Conservation (phyloP, 176 grass and related monocot genomes). For the Puya raimondii region DNA sequence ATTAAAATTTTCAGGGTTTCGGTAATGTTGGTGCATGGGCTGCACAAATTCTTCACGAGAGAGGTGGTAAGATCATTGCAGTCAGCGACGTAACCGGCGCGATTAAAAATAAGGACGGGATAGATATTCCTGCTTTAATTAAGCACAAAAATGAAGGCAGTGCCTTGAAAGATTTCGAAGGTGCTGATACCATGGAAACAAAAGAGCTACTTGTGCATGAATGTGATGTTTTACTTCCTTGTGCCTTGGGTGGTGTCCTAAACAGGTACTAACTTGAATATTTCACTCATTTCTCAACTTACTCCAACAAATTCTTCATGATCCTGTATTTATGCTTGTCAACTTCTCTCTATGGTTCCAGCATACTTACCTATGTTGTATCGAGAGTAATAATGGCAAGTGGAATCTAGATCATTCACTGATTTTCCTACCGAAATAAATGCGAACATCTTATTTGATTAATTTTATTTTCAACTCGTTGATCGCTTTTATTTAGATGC, state of each 20-base stretch:
- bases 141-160: conserved; percentile 45
- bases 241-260: conserved; percentile 82
- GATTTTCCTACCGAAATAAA: too few species aligned
- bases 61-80: conserved; percentile 88
- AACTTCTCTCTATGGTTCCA: too few species aligned
- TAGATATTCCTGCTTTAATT: conserved; percentile 67
- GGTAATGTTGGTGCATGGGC: conserved; percentile 99
- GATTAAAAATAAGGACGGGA: conserved; percentile 53
- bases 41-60: conserved; percentile 62
- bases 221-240: conserved; percentile 89
- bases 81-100: conserved; percentile 72
- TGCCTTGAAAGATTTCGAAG: conserved; percentile 59
- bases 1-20: conserved; percentile 48
- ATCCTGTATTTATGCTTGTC: too few species aligned
- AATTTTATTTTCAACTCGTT: too few species aligned
- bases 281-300: neutral
- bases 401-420: too few species aligned
- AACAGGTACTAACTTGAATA: conserved; percentile 42
- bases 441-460: neutral
- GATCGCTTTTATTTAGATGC: too few species aligned
- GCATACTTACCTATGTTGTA: too few species aligned
- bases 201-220: conserved; percentile 58
- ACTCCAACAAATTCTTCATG: too few species aligned
- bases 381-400: too few species aligned
- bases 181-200: conserved; percentile 51